Percentiles rank a stretch among this genome's conserved stretches.
These are phyloP conservation scores for Porphyridium purpureum DNA, from an alignment of 23 red algal genomes.

Conservation along the genomic window DNA sequence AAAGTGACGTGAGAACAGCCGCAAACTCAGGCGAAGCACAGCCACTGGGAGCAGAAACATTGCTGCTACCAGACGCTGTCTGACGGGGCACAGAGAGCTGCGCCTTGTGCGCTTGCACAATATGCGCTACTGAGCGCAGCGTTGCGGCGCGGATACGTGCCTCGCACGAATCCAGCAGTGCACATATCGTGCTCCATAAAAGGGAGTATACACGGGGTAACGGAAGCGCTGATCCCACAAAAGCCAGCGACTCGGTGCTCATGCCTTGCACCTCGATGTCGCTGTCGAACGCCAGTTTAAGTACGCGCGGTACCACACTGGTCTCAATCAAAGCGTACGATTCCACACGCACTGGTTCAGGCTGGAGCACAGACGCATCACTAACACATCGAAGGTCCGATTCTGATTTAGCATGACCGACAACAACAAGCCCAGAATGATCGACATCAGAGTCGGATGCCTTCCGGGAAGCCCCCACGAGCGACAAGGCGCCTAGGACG, in stretches of 20 bases:
- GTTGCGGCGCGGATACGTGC: constrained; percentile 33
- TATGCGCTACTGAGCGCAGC: constrained; percentile 56
- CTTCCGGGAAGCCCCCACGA: too few relatives aligned
- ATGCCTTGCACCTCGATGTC: constrained; percentile 56
- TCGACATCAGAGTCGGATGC: too few relatives aligned
- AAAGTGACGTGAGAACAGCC: neutral
- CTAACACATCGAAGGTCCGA: too few relatives aligned
- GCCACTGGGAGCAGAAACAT: too few relatives aligned
- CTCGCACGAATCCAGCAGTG: constrained; percentile 27
- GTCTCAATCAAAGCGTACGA: constrained; percentile 45
- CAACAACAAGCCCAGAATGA: too few relatives aligned
- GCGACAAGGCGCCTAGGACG: neutral
- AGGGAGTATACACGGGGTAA: constrained; percentile 18
- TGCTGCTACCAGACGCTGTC: too few relatives aligned
- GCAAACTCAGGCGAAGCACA: too few relatives aligned
- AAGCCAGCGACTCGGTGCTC: constrained; percentile 37
- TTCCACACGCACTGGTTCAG: too few relatives aligned
- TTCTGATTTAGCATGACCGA: too few relatives aligned
- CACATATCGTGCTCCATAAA: constrained; percentile 32
- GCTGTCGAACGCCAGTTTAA: constrained; percentile 23
- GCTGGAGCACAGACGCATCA: too few relatives aligned
- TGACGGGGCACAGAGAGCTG: neutral
- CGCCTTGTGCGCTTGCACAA: constrained; percentile 33
- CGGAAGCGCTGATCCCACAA: constrained; percentile 36
- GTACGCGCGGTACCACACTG: constrained; percentile 31